Base-by-base conservation (phyloP, 2,329 filamentous ascomycete species). In the Fusarium odoratissimum region DNA sequence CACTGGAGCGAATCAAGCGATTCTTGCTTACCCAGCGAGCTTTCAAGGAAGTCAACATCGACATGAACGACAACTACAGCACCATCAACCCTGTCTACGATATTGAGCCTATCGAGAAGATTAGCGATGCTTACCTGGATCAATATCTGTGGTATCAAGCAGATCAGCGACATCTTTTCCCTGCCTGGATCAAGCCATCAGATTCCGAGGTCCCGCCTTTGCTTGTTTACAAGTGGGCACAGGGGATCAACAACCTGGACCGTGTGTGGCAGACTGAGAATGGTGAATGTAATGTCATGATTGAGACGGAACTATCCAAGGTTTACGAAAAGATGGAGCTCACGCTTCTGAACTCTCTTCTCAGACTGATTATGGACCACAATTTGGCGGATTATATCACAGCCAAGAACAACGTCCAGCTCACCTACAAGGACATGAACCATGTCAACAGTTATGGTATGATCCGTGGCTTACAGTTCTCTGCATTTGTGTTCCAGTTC, bases 51-150 rank as follows among this genome's bases (percentile, higher is more conserved):
- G 96, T 99, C 48, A 96, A 95, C 61, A 99, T 99, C 75, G 96
- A 99, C 80, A 99, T 99, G 96, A 99, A 99, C 82, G 96, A 99
- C 84, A 99, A 99, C 80, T 99, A 99, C 85, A 98, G 91, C 86
- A 95, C 94, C 23, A 99, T 99, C 86, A 99, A 99, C 80, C 97
- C 96, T 0, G 96, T 99, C 2, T 99, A 99, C 80, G 96, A 99
- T 75, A 96, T 99, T 67, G 97, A 99, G 83, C 96, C 96, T 0
- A 98, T 99, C 67, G 96, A 99, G 86, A 99, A 99, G 86, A 99
- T 99, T 76, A 99, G 95, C 42, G 96, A 99, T 83, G 97, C 96
- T 6, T 99, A 99, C 78, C 90, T 99, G 54, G 96, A 99, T 78
- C 97, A 99, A 79, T 99, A 99, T 78, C 88, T 99, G 14, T 99